phyloP scores from a whole-genome alignment of 1,284 basidiomycete species.

The Irpex sp. region DNA sequence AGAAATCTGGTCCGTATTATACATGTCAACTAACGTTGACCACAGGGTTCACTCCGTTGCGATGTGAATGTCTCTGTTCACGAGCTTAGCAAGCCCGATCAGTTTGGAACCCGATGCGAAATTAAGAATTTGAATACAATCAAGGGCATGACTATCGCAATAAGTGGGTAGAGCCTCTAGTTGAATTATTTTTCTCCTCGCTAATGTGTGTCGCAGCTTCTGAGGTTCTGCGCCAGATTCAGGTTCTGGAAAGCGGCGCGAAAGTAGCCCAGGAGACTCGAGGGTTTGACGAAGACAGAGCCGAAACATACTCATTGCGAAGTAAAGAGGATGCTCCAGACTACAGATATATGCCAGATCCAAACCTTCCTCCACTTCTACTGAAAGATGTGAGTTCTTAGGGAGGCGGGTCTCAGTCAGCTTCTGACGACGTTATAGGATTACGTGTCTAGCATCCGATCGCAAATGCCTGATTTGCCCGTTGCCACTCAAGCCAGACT shows the following conservation, averaged over 20 bases:
- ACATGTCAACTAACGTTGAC: not conserved
- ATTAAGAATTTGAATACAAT: conserved; percentile 97
- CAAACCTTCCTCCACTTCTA: conserved; percentile 80
- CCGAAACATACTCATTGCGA: conserved; percentile 80
- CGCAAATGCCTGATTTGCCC: conserved; percentile 77
- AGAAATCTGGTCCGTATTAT: conserved; percentile 12
- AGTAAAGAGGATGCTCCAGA: conserved; percentile 94
- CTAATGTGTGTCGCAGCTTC: conserved; percentile 36
- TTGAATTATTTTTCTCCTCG: conserved; percentile 1
- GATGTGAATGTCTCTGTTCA: conserved; percentile 96
- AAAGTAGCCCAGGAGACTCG: conserved; percentile 83
- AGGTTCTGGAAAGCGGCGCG: conserved; percentile 46
- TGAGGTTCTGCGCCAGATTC: conserved; percentile 73
- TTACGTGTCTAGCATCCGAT: conserved; percentile 55
- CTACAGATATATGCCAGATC: conserved; percentile 98
- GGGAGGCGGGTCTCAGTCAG: not conserved
- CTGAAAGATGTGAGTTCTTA: conserved; percentile 50
- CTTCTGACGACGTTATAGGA: conserved; percentile 34
- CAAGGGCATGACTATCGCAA: conserved; percentile 82
- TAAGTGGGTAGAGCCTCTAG: conserved; percentile 50
- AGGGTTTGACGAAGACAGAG: conserved; percentile 83
- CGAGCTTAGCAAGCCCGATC: conserved; percentile 45
- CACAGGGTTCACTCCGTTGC: conserved; percentile 87
- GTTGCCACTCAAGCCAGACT: conserved; percentile 63
- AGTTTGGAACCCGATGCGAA: conserved; percentile 88